These are phyloP conservation scores for Boletus reticulatus DNA, from an alignment of 768 basidiomycete species.

Conservation along the genomic window DNA sequence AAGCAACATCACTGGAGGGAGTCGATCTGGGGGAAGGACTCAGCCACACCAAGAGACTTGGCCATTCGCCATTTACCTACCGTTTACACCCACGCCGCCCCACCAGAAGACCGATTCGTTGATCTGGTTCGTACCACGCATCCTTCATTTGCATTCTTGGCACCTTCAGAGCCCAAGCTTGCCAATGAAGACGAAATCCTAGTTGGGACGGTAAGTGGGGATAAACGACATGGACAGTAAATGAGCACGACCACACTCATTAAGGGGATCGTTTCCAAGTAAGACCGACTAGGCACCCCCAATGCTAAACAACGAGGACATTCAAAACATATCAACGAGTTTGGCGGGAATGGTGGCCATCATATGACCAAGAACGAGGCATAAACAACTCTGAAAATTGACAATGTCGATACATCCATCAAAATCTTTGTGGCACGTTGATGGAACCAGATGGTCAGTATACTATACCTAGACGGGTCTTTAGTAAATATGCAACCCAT, in stretches of 20 bases:
- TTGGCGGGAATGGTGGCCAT: slow-evolving; percentile 32
- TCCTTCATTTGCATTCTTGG: slow-evolving; percentile 27
- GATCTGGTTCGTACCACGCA: slow-evolving; percentile 13
- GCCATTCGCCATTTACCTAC: slow-evolving; percentile 22
- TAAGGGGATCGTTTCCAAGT: slow-evolving; percentile 58
- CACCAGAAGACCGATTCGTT: not conserved
- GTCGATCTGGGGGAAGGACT: not conserved
- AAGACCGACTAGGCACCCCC: slow-evolving; percentile 46
- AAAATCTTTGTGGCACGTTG: slow-evolving; percentile 46
- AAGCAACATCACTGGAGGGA: not conserved
- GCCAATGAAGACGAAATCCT: too few species aligned
- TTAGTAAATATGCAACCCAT: not conserved
- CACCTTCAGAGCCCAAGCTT: not conserved
- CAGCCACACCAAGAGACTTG: slow-evolving; percentile 10
- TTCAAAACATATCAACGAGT: slow-evolving; percentile 51
- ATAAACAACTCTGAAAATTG: slow-evolving; percentile 50
- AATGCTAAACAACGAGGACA: slow-evolving; percentile 53
- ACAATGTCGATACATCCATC: slow-evolving; percentile 51
- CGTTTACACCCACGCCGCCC: slow-evolving; percentile 22
- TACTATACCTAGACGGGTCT: slow-evolving; percentile 31
- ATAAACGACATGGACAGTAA: not conserved
- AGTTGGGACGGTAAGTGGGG: not conserved
- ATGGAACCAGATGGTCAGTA: slow-evolving; percentile 51
- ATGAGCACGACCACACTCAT: slow-evolving; percentile 28
- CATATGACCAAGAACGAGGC: slow-evolving; percentile 39